Conservation (phyloP, 2,329 filamentous ascomycete genomes). For the Fusarium multiceps region DNA sequence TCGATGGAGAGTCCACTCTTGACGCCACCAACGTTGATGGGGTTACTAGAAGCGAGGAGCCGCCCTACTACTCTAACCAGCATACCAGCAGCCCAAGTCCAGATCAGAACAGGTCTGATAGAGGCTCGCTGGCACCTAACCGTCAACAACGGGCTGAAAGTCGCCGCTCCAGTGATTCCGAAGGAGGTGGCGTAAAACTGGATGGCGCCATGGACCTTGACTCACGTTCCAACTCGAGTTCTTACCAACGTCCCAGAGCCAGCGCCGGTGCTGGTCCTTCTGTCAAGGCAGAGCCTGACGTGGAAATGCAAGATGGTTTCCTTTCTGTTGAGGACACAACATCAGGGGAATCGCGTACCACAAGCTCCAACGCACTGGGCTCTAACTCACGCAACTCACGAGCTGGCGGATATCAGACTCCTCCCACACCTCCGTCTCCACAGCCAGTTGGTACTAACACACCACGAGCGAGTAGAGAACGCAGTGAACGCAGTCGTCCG, state of each 20-base stretch:
- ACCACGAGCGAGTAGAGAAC: slow-evolving; percentile 3
- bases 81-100: neutral
- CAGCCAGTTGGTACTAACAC: neutral
- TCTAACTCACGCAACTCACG: slow-evolving; percentile 9
- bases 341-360: slow-evolving; percentile 26
- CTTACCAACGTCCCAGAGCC: neutral
- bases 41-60: slow-evolving; percentile 2
- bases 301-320: slow-evolving; percentile 34
- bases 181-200: slow-evolving; percentile 60
- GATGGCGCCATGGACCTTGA: slow-evolving; percentile 57
- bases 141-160: slow-evolving; percentile 28
- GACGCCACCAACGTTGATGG: slow-evolving; percentile 1
- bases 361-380: slow-evolving; percentile 21
- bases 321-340: slow-evolving; percentile 8
- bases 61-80: neutral
- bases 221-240: slow-evolving; percentile 33
- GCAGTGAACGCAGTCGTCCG: slow-evolving; percentile 11
- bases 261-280: slow-evolving; percentile 42
- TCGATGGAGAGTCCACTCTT: slow-evolving; percentile 31
- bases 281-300: slow-evolving; percentile 53
- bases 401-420: slow-evolving; percentile 21
- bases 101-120: neutral
- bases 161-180: slow-evolving; percentile 54
- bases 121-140: neutral
- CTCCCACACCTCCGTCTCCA: slow-evolving; percentile 35